Evolutionary conservation across 176 grass and related monocot species (phyloP).

Genomic region (Phoenix roebelenii): DNA sequence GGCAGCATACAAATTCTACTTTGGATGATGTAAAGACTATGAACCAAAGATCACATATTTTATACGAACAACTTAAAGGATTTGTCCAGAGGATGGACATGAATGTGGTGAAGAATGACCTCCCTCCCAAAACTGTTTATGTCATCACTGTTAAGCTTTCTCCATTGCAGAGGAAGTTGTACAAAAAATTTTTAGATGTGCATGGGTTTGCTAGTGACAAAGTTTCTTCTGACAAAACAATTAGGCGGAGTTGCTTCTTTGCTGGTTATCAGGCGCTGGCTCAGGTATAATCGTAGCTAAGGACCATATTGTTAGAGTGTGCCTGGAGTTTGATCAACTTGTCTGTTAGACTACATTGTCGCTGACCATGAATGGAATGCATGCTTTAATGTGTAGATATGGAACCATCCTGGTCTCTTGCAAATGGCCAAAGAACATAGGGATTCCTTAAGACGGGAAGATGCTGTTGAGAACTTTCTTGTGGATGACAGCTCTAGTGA

Average conservation of each 20-base stretch:
- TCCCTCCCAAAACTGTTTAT: constrained; percentile 95
- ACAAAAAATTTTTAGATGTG: constrained; percentile 87
- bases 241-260: constrained; percentile 69
- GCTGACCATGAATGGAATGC: not conserved
- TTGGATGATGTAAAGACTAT: constrained; percentile 89
- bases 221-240: constrained; percentile 57
- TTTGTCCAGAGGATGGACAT: constrained; percentile 96
- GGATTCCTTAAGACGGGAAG: constrained; percentile 48
- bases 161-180: constrained; percentile 78
- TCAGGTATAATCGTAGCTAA: constrained; percentile 35
- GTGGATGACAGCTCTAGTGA: constrained; percentile 82
- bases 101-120: constrained; percentile 97
- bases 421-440: constrained; percentile 81
- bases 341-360: not conserved
- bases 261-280: constrained; percentile 81
- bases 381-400: constrained; percentile 45
- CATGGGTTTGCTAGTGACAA: constrained; percentile 64
- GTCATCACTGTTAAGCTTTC: constrained; percentile 94
- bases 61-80: constrained; percentile 94
- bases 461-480: constrained; percentile 66
- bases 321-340: too few species aligned
- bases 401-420: constrained; percentile 96
- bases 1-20: constrained; percentile 91
- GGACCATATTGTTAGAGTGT: too few species aligned
- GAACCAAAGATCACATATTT: constrained; percentile 95